Evolutionary conservation across 2,329 filamentous ascomycete species (phyloP).

Genomic region (Beauveria sp.): DNA sequence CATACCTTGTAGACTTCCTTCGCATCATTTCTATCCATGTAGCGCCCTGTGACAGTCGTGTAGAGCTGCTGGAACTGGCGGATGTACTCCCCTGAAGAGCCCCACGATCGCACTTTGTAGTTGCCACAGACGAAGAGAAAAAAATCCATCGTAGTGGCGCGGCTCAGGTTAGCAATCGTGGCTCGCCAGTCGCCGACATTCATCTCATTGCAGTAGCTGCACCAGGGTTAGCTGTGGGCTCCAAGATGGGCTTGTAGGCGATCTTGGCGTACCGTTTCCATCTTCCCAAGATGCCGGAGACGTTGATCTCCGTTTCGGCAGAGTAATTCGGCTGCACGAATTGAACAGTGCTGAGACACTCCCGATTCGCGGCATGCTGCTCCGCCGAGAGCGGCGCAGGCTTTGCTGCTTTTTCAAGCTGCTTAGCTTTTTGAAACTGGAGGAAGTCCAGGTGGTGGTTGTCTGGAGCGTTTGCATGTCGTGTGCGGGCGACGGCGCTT

Average conservation of each 20-base stretch:
- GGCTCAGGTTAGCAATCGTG: constrained; percentile 14
- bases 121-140: background rate
- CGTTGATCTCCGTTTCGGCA: constrained; percentile 17
- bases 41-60: too few relatives aligned
- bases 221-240: constrained; percentile 7
- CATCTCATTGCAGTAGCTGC: constrained; percentile 17
- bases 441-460: constrained; percentile 13
- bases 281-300: constrained; percentile 17
- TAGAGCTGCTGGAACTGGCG: too few relatives aligned
- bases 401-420: background rate
- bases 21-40: too few relatives aligned
- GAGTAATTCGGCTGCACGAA: constrained; percentile 18
- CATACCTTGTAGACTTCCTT: too few relatives aligned
- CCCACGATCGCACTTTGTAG: too few relatives aligned
- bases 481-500: background rate
- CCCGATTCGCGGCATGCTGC: constrained; percentile 15
- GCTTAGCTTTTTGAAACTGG: constrained; percentile 5
- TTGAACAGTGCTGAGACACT: constrained; percentile 14
- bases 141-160: constrained; percentile 7
- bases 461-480: background rate
- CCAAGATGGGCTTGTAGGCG: background rate
- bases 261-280: constrained; percentile 16
- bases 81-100: too few relatives aligned
- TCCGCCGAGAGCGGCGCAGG: constrained; percentile 15
- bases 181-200: constrained; percentile 16